Percentiles rank a stretch among this genome's conserved stretches.
These are phyloP conservation scores for Populus trichocarpa DNA, from an alignment of 441 rosid genomes.

Conservation along the genomic window DNA sequence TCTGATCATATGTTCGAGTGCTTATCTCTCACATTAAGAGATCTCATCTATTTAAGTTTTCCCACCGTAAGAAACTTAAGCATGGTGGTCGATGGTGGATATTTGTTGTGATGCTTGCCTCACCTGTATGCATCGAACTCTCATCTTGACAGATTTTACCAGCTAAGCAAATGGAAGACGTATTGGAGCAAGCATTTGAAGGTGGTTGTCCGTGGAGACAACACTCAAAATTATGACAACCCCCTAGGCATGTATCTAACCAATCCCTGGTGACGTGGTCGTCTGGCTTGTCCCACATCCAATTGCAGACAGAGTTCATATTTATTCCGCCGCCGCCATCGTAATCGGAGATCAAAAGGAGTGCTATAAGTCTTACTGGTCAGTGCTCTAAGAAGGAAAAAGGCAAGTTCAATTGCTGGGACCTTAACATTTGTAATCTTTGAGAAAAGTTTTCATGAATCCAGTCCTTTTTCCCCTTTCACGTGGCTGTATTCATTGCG, in stretches of 20 bases:
- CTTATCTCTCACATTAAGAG: not conserved
- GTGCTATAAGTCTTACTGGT: not conserved
- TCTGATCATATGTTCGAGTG: not conserved
- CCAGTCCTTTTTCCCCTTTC: not conserved
- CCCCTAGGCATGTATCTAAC: slow-evolving; percentile 1
- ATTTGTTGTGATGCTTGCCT: not conserved
- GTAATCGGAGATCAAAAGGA: slow-evolving; percentile 6
- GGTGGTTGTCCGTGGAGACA: slow-evolving; percentile 95
- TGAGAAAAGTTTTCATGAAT: not conserved
- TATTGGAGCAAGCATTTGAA: slow-evolving; percentile 87
- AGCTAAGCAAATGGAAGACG: slow-evolving; percentile 96
- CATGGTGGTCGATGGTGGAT: not conserved
- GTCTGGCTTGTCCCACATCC: not conserved
- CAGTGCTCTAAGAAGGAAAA: not conserved
- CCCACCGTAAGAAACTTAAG: not conserved
- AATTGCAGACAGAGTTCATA: not conserved
- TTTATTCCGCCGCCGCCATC: slow-evolving; percentile 12
- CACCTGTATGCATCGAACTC: not conserved
- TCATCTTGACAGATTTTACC: slow-evolving; percentile 51
- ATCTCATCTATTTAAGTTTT: not conserved
- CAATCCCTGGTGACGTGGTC: not conserved
- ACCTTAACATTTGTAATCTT: not conserved
- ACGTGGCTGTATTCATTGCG: slow-evolving; percentile 10
- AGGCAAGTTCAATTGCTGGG: not conserved
- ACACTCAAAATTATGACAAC: slow-evolving; percentile 65